Evolutionary conservation across 1,284 basidiomycete species (phyloP), one percentile per base, ranked within the genome.

Genomic region (Ganoderma lingzhi): DNA sequence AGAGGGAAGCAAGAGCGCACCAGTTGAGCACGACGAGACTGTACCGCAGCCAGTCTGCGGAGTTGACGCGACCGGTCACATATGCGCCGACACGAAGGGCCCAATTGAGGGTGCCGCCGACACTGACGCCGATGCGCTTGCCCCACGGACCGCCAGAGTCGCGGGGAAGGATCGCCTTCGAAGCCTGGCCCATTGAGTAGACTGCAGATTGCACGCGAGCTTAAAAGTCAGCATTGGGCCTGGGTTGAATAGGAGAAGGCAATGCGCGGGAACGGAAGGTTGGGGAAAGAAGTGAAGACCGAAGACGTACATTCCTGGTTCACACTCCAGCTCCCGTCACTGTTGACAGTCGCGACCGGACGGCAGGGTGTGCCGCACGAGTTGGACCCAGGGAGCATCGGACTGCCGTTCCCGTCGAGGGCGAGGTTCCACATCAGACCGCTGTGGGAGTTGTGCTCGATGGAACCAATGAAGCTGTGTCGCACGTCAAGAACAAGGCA

Each of bases 161-260:
- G 64, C 87, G 86, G 0, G 92, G 93, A 23, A 91, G 81, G 71
- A 92, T 85, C 0, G 90, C 92, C 75, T 92, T 92, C 28, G 90
- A 90, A 0, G 88, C 88, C 68, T 93, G 92, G 1, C 90, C 91
- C 87, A 93, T 90, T 0, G 88, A 80, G 70, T 92, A 93, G 79
- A 90, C 92, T 91, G 70, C 15, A n/a, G 23, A 62, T 60, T 42
- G 59, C 59, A 61, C 14, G 37, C 44, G 62, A 15, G 35, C 32
- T 44, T 17, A 10, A 32, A 28, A 6, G 17, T 59, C 23, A 37
- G 41, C 15, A 8, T 32, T 8, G 68, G 28, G 41, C 28, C 48
- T 10, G 3, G 12, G 23, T 53, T 53, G 23, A 53, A 53, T 53
- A 51, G 48, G 23, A 30, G 17, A 37, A 62, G 48, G 62, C 53